Percentiles rank a stretch among this genome's conserved stretches.
Evolutionary conservation across 345 rosid genomes (phyloP).

Genomic region (thale cress (Arabidopsis thaliana)): DNA sequence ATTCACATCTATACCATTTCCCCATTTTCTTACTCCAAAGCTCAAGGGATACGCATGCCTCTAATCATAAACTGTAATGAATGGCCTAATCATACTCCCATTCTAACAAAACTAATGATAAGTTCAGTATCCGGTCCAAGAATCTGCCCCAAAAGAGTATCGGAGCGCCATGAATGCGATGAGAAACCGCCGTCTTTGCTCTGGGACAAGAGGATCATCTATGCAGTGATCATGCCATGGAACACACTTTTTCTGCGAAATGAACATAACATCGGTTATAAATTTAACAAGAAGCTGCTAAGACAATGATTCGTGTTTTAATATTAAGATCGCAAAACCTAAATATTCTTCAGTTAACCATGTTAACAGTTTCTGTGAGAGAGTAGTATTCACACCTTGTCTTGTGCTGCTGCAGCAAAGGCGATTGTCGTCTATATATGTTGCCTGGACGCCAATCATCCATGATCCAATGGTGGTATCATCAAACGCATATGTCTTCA

Average conservation of each 20-base stretch:
- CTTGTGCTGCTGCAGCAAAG: conserved; percentile 88
- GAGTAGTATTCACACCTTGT: conserved; percentile 64
- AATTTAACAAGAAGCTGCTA: neutral
- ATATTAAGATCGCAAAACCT: conserved; percentile 12
- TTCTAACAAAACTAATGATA: conserved; percentile 31
- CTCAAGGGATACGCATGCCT: conserved; percentile 19
- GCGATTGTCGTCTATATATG: conserved; percentile 87
- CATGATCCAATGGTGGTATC: conserved; percentile 91
- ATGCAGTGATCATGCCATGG: conserved; percentile 37
- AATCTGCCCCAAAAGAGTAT: conserved; percentile 20
- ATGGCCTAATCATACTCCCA: conserved; percentile 36
- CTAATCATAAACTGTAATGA: conserved; percentile 40
- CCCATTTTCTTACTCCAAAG: conserved; percentile 19
- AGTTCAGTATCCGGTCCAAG: conserved; percentile 9
- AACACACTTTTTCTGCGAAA: conserved; percentile 42
- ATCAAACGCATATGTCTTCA: conserved; percentile 86
- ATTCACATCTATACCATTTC: conserved; percentile 23
- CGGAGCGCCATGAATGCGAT: conserved; percentile 24
- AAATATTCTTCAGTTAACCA: conserved; percentile 30
- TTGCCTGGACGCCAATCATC: conserved; percentile 94
- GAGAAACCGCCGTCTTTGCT: conserved; percentile 17
- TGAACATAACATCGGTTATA: neutral
- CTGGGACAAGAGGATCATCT: conserved; percentile 7
- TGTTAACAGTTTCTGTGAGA: conserved; percentile 20
- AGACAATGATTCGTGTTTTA: neutral